Evolutionary conservation across 2,329 filamentous ascomycete genomes (phyloP), one percentile per base, ranked within the genome.

Genomic region (Pseudocercospora ulei): DNA sequence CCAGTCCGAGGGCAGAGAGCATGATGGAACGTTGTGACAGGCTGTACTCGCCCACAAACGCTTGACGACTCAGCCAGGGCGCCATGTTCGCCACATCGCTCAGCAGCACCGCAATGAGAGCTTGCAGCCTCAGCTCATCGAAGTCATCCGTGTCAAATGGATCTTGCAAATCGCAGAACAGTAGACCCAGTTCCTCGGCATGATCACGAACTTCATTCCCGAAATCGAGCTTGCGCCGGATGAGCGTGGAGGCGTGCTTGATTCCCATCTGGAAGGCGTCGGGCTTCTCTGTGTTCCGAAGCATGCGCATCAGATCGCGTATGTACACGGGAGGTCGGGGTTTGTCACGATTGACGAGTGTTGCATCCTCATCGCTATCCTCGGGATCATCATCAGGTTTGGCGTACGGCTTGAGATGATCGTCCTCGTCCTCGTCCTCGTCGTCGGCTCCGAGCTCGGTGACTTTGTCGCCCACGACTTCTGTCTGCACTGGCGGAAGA

Each of bases 281-380:
- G 50, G 86, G 84, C 49, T 80, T 81, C 29, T 95, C 85, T 0
- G 75, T 76, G 49, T 93, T 83, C 33, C 82, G 73, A 2, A 98
- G 69, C 54, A 80, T 87, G 5, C 69, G 59, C 38, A 96, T 78
- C 7, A 96, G 70, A 52, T 93, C 85, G 29, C 86, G 77, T 43
- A 95, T 80, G 54, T 96, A 96, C 56, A 98, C 86, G 1, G 90
- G 90, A 0, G 85, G 74, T 41, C 75, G 81, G 13, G 80, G 75
- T 52, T 90, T 95, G 60, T 90, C 78, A 8, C 87, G 74, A 41
- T 82, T 79, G 31, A 96, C 72, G 11, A 94, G 67, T 0, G 86
- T 93, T 3, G 90, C 80, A 52, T 98, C 92, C 23, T 95, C 87
- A 41, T 95, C 86, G 0, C 85, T 88, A 56, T 98, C 90, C 56